Percentiles rank a stretch among this genome's conserved stretches.
phyloP scores from a whole-genome alignment of 495 filamentous ascomycete genomes.

The Neurospora pannonica region DNA sequence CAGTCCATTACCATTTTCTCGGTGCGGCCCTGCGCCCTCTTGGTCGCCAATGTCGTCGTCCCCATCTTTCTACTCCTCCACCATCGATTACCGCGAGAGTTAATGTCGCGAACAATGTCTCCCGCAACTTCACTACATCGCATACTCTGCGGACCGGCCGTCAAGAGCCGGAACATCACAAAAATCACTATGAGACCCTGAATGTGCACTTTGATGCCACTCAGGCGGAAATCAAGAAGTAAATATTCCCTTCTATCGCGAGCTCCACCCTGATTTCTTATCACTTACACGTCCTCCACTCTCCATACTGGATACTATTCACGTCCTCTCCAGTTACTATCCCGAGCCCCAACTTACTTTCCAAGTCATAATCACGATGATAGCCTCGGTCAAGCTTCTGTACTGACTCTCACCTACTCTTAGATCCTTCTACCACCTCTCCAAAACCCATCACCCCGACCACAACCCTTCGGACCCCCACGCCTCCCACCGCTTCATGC shows the following conservation, averaged over 20 bases:
- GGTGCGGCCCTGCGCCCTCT: constrained; percentile 16
- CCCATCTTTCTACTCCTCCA: background rate
- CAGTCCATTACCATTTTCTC: constrained; percentile 28
- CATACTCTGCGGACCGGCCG: background rate
- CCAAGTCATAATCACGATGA: too few relatives aligned
- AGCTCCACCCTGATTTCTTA: background rate
- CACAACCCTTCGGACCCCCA: constrained; percentile 67
- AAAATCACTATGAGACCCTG: constrained; percentile 76
- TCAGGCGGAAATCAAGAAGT: constrained; percentile 77
- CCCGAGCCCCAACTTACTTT: too few relatives aligned
- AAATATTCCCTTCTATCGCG: constrained; percentile 3
- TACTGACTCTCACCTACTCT: too few relatives aligned
- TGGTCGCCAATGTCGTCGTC: background rate
- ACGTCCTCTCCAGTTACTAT: too few relatives aligned
- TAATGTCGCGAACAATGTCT: background rate
- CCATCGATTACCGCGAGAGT: background rate
- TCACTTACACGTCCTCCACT: background rate
- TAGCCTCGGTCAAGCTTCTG: too few relatives aligned
- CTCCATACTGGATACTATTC: too few relatives aligned
- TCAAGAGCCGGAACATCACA: constrained; percentile 10
- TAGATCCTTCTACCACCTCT: constrained; percentile 88
- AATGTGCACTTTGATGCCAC: constrained; percentile 60
- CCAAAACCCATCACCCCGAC: constrained; percentile 90
- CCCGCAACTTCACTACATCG: background rate
- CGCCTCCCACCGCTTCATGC: constrained; percentile 70